Percentiles rank a stretch among this genome's conserved stretches.
Evolutionary conservation across 2,329 filamentous ascomycete genomes (phyloP).

Genomic region (Penicillium sp.): DNA sequence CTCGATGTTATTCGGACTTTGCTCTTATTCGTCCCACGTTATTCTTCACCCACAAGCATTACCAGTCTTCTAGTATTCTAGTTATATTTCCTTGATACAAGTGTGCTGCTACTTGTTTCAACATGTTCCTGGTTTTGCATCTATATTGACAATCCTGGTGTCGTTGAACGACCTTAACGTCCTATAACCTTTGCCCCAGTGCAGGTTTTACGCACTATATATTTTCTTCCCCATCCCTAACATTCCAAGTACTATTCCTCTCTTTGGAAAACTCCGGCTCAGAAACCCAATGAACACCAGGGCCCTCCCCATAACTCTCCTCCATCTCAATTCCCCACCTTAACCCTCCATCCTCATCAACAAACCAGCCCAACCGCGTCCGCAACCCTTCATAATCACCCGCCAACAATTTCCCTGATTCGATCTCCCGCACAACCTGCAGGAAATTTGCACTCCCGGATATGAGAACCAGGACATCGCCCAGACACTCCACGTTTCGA

Average conservation of each 20-base stretch:
- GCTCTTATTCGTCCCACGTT: no score
- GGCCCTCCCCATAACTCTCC: conserved; percentile 12
- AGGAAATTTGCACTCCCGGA: conserved; percentile 18
- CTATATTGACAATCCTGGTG: no score
- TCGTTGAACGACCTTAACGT: no score
- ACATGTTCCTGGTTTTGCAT: no score
- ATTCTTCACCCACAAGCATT: no score
- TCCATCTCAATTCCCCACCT: conserved; percentile 21
- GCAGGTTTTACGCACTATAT: not conserved
- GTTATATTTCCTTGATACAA: no score
- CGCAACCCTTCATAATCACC: conserved; percentile 11
- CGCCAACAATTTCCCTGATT: conserved; percentile 5
- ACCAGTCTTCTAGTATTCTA: no score
- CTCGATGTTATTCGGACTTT: no score
- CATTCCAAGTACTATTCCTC: conserved; percentile 12
- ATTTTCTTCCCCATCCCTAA: conserved; percentile 1
- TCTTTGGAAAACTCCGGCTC: conserved; percentile 11
- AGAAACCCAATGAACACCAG: conserved; percentile 15
- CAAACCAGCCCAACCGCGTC: conserved; percentile 19
- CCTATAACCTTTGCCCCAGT: not conserved
- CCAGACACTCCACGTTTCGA: conserved; percentile 16
- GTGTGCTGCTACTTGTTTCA: no score
- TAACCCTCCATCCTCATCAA: conserved; percentile 15
- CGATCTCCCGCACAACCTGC: conserved; percentile 13
- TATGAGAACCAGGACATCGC: conserved; percentile 17